Base-by-base conservation (phyloP, 2,329 filamentous ascomycete genomes). In the Daldinia sp. region DNA sequence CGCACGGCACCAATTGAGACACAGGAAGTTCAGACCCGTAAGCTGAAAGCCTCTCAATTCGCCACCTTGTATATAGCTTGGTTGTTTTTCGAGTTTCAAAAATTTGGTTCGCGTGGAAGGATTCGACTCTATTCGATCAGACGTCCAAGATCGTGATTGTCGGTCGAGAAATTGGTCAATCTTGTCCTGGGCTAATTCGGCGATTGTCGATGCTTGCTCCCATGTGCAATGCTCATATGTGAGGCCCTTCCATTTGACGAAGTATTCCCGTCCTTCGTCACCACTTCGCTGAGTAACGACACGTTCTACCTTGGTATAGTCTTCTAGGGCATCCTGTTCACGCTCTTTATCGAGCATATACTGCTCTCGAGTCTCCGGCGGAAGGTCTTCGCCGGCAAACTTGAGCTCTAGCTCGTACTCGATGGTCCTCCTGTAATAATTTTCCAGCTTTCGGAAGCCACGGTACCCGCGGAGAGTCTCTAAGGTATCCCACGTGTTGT, bases 161-260 rank as follows among this genome's bases (percentile, higher is more conserved):
- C 95, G 91, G 74, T 97, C 91, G 58, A 97, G 82, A 76, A 91
- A 98, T 72, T 93, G 90, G 74, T 98, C 94, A 71, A 99, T 94
- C 79, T 96, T 92, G 72, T 88, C 87, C 76, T 97, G 93, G 48
- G 94, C 93, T 54, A 92, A 87, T 29, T 87, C 81, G 74, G 88
- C 91, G 70, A 98, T 87, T 30, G 94, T 83, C 4, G 87, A 83
- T 35, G 89, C 91, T 37, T 82, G 79, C 76, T 99, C 95, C 96
- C 96, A 99, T 1, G 96, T 99, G 78, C 92, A 97, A 66, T 90
- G 89, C 71, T 98, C 94, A 75, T 99, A 99, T 53, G 90, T 92
- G 52, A 98, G 85, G 9, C 92, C 92, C 78, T 95, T 96, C 93
- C 95, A 99, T 80, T 99, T 99, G 77, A 98, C 90, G 68, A 89